Conservation (phyloP, 352 stramenopile species). For the Pilasporangium apinafurcum region DNA sequence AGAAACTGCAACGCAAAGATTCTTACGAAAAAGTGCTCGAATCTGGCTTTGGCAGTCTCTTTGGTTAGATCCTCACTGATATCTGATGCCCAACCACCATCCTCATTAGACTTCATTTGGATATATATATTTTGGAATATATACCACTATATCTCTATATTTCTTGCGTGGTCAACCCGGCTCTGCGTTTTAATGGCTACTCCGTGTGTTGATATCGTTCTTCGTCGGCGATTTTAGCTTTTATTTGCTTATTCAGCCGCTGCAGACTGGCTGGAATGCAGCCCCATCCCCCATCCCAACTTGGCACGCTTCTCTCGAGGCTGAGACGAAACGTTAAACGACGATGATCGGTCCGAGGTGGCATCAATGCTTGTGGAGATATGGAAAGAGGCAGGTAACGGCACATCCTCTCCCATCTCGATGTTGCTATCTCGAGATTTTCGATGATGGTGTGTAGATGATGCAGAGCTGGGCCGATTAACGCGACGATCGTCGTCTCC, state of each 20-base stretch:
- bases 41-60: conserved; percentile 43
- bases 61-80: conserved; percentile 14
- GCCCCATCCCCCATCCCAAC: conserved; percentile 78
- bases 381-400: conserved; percentile 38
- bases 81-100: no score
- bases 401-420: conserved; percentile 39
- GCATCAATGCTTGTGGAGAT: conserved; percentile 2
- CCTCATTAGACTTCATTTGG: no score
- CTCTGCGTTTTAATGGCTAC: no score
- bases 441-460: background rate
- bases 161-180: no score
- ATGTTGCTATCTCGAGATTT: conserved; percentile 7
- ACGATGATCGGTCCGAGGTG: background rate
- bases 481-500: conserved; percentile 1
- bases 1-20: conserved; percentile 43
- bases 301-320: conserved; percentile 41
- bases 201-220: no score
- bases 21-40: conserved; percentile 51
- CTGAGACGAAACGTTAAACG: background rate
- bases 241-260: background rate
- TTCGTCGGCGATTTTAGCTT: no score
- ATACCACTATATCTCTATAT: conserved; percentile 2
- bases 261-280: conserved; percentile 17
- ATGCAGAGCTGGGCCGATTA: background rate
- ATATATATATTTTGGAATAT: background rate